A percentile compares a stretch with the other conserved stretches of the same genome.
Evolutionary conservation across 164 flowering plant species (phyloP).

Genomic region (Chimonanthus praecox): DNA sequence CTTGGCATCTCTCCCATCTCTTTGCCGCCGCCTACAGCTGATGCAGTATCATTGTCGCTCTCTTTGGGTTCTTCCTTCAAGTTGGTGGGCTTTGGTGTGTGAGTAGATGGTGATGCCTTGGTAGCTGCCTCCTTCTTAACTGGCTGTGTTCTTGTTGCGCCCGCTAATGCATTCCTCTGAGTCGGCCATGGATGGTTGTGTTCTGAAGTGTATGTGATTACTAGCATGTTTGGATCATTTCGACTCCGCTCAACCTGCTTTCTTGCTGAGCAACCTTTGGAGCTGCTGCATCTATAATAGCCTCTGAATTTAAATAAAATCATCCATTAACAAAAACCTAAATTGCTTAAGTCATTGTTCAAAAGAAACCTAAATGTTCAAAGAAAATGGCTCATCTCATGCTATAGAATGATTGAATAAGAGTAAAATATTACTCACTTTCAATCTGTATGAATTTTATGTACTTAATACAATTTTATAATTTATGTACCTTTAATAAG

Average conservation of each 20-base stretch:
- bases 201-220: conserved; percentile 87
- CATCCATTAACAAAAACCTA: neutral
- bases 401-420: no score
- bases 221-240: conserved; percentile 86
- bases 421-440: no score
- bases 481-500: no score
- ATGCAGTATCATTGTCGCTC: conserved; percentile 7
- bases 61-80: conserved; percentile 42
- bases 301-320: conserved; percentile 40
- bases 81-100: conserved; percentile 13
- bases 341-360: neutral
- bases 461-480: no score
- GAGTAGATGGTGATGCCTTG: conserved; percentile 21
- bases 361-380: no score
- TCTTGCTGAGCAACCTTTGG: conserved; percentile 92
- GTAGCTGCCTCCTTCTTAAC: conserved; percentile 27
- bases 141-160: conserved; percentile 70
- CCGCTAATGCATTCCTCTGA: conserved; percentile 85
- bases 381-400: no score
- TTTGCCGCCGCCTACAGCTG: conserved; percentile 20
- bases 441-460: no score
- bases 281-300: conserved; percentile 18
- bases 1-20: conserved; percentile 14
- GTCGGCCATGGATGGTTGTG: conserved; percentile 34
- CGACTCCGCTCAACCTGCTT: conserved; percentile 90